Evolutionary conservation across 768 basidiomycete species (phyloP), one percentile per base, ranked within the genome.

Genomic region (Epithele typhae): DNA sequence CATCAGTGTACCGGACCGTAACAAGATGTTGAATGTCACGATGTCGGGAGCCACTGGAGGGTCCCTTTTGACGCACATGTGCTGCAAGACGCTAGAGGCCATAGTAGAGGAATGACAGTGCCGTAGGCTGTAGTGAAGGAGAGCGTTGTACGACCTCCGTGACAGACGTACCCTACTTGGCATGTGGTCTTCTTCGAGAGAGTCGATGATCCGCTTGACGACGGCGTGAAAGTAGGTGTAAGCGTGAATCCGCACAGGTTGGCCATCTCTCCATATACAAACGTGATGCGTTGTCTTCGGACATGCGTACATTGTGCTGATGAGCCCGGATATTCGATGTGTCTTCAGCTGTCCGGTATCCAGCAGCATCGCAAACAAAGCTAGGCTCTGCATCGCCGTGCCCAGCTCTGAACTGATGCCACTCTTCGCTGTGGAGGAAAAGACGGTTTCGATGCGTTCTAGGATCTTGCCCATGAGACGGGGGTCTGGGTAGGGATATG

Each of bases 91-190:
- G 11, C 59, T 52, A 12, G 71, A 61, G 0, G 77, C 83, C 21
- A 78, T 65, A 1, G 57, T 47, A 15, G 74, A 63, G 5, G 81
- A 81, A 33, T 71, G 64, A n/a, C 75, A 73, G 54, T 84, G 74
- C 7, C 76, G 76, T 27, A 91, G 69, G 4, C 81, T 68, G 60
- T 87, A 89, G 50, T 84, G 73, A 3, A 90, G 54, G 22, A 91
- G 73, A 0, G 78, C 57, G 59, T 87, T 84, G 62, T 81, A 84
- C 1, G 73, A 65, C 18, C 64, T 59, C 9, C 69, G 48, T 34
- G 70, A 65, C 6, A 79, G 57, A 0, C 62, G 60, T 17, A 67
- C 72, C 32, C 65, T 11, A 19, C 33, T 7, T 4, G n/a, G 10
- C 1, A 33, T 11, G 11, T 19, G 14, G 3, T 49, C 15, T 59